Percentiles rank a stretch among this genome's conserved stretches.
These are phyloP conservation scores for Kentomonas sorsogonicus DNA, from an alignment of 208 protist genomes.

Conservation along the genomic window DNA sequence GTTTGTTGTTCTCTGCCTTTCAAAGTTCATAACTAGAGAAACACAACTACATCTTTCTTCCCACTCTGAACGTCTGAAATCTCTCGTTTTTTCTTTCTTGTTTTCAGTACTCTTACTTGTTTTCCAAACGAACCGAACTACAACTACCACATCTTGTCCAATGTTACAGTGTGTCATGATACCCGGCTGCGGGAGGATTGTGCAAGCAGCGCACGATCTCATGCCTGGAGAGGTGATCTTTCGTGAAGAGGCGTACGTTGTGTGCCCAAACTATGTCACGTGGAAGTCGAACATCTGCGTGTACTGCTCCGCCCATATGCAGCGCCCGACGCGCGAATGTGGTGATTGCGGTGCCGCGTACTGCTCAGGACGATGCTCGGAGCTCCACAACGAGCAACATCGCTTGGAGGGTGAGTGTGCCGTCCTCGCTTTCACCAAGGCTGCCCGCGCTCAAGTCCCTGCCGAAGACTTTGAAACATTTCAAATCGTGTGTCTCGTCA, in stretches of 20 bases:
- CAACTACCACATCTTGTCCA: no score
- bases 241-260: slow-evolving; percentile 21
- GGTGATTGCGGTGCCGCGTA: slow-evolving; percentile 17
- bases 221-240: slow-evolving; percentile 22
- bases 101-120: slow-evolving; percentile 7
- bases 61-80: no score
- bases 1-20: no score
- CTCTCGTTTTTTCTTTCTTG: slow-evolving; percentile 10
- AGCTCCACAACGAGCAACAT: slow-evolving; percentile 7
- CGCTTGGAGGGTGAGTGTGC: slow-evolving; percentile 19
- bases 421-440: slow-evolving; percentile 15
- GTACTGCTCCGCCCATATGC: slow-evolving; percentile 14
- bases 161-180: slow-evolving; percentile 18
- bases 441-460: slow-evolving; percentile 7
- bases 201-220: slow-evolving; percentile 21
- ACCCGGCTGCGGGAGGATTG: slow-evolving; percentile 16
- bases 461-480: slow-evolving; percentile 30
- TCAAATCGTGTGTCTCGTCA: slow-evolving; percentile 17
- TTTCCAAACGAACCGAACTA: slow-evolving; percentile 2
- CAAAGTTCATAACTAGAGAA: no score
- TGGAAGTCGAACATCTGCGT: slow-evolving; percentile 15
- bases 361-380: slow-evolving; percentile 18
- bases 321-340: neutral
- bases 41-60: no score
- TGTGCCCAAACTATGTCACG: slow-evolving; percentile 12